phyloP scores from a whole-genome alignment of 371 early-diverging fungal species.

The Mucor indicus region DNA sequence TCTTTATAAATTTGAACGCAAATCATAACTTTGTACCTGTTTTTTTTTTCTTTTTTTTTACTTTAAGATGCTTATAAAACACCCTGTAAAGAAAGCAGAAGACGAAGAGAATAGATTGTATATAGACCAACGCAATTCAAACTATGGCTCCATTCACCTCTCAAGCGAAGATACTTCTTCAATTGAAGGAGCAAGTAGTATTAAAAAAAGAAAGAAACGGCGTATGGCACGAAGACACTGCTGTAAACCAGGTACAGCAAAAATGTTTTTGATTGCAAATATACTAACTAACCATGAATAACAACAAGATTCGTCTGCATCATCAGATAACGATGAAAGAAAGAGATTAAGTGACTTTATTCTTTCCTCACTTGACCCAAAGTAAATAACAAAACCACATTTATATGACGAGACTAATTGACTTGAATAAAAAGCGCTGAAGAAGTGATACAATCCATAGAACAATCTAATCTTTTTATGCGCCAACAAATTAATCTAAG shows the following conservation, averaged over 20 bases:
- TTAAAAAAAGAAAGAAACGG: conserved; percentile 10
- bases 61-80: no score
- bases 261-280: no score
- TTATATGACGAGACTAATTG: neutral
- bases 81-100: neutral
- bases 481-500: conserved; percentile 26
- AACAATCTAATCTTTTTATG: conserved; percentile 6
- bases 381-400: conserved; percentile 6
- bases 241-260: no score
- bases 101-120: conserved; percentile 19
- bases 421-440: conserved; percentile 7
- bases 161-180: conserved; percentile 9
- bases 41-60: no score
- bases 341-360: conserved; percentile 19
- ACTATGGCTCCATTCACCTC: conserved; percentile 5
- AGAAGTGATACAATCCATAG: conserved; percentile 18
- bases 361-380: conserved; percentile 31
- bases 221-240: conserved; percentile 16
- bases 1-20: no score
- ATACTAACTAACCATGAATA: conserved; percentile 1
- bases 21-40: no score
- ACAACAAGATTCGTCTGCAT: neutral
- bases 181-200: conserved; percentile 2
- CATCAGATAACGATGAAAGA: conserved; percentile 1
- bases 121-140: neutral